These are phyloP conservation scores for Orbilia ellipsospora DNA, from an alignment of 2,329 filamentous ascomycete species.

Conservation along the genomic window DNA sequence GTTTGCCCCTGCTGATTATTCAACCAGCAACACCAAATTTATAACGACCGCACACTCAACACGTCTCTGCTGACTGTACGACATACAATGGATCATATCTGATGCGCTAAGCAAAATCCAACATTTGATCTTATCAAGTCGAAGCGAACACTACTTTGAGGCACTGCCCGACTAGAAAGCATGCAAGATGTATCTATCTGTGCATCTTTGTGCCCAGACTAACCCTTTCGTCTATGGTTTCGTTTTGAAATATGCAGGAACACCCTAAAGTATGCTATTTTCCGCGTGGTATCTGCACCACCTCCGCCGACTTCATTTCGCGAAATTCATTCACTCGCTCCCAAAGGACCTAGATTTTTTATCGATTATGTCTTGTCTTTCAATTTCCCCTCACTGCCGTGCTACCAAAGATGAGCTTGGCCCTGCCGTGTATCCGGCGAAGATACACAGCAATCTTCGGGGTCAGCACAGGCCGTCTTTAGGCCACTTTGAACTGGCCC, in stretches of 20 bases:
- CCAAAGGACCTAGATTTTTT: too few species aligned
- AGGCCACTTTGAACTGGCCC: too few species aligned
- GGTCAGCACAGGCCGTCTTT: constrained; percentile 18
- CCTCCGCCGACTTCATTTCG: background rate
- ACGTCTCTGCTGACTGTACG: constrained; percentile 24
- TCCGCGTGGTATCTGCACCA: background rate
- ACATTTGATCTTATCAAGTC: background rate
- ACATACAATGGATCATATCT: background rate
- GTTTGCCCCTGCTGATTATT: constrained; percentile 31
- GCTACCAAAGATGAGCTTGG: background rate
- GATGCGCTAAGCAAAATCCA: too few species aligned
- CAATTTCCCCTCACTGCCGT: constrained; percentile 1
- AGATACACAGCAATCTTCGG: background rate
- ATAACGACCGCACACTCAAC: constrained; percentile 32
- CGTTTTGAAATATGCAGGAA: constrained; percentile 46
- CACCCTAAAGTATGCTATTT: constrained; percentile 6
- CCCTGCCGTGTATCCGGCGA: background rate
- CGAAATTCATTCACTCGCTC: background rate
- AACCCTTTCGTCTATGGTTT: background rate
- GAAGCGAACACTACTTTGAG: background rate
- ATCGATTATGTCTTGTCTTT: too few species aligned
- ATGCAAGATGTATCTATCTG: background rate
- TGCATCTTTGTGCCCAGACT: background rate
- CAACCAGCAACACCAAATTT: constrained; percentile 30
- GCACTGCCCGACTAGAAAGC: constrained; percentile 1